Evolutionary conservation across 2,329 filamentous ascomycete species (phyloP).

Genomic region (Xylaria multiplex): DNA sequence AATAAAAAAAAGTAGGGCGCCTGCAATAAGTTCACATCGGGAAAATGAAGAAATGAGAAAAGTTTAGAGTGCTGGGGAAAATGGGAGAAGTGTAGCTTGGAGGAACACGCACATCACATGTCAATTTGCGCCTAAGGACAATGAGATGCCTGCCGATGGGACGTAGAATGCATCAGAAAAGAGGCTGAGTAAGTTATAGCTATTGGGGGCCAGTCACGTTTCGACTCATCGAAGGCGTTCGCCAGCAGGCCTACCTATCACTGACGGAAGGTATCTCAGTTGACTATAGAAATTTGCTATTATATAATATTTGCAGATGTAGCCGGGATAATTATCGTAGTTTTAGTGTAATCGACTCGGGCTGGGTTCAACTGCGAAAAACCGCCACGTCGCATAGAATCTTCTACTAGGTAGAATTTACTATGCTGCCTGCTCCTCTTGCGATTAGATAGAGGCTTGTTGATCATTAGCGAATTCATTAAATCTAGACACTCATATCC

Average conservation of each 20-base stretch:
- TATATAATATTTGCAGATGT: neutral
- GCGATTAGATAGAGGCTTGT: too few relatives aligned
- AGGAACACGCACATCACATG: neutral
- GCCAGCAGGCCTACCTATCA: neutral
- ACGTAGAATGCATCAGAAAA: neutral
- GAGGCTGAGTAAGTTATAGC: neutral
- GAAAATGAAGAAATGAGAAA: neutral
- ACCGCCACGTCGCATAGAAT: too few relatives aligned
- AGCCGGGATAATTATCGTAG: too few relatives aligned
- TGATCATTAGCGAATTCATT: too few relatives aligned
- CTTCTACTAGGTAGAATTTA: too few relatives aligned
- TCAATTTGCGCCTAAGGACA: neutral
- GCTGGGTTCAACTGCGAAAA: neutral
- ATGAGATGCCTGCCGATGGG: neutral
- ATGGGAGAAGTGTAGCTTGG: neutral
- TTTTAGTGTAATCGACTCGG: too few relatives aligned
- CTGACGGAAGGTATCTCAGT: constrained; percentile 3
- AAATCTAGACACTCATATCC: too few relatives aligned
- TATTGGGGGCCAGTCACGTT: neutral
- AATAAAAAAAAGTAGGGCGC: neutral
- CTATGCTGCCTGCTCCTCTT: too few relatives aligned
- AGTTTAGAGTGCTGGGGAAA: neutral
- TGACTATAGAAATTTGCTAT: neutral
- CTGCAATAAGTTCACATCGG: neutral
- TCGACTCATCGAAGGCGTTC: neutral